Percentiles rank a stretch among this genome's conserved stretches.
Evolutionary conservation across 2,329 filamentous ascomycete species (phyloP).

Genomic region (Thyridium curvatum): DNA sequence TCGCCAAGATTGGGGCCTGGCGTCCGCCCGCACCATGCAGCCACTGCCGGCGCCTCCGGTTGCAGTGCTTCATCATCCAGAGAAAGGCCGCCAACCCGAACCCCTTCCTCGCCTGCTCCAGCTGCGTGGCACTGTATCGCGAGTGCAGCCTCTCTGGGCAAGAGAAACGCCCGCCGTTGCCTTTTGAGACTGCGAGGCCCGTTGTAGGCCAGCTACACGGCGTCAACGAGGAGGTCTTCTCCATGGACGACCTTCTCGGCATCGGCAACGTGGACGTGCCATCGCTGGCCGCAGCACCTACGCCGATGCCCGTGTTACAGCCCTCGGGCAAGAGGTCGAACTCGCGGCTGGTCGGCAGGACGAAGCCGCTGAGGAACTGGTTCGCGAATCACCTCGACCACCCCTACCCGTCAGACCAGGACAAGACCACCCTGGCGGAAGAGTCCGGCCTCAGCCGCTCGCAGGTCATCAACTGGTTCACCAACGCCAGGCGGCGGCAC

Average conservation of each 20-base stretch:
- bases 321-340: constrained; percentile 22
- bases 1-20: constrained; percentile 31
- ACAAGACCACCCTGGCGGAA: constrained; percentile 30
- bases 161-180: constrained; percentile 34
- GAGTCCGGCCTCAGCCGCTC: constrained; percentile 38
- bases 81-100: constrained; percentile 41
- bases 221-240: constrained; percentile 29
- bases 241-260: background rate
- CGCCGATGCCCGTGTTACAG: background rate
- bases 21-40: constrained; percentile 34
- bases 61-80: constrained; percentile 42
- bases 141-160: constrained; percentile 41
- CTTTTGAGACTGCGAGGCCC: constrained; percentile 38
- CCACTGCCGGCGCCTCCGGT: constrained; percentile 34
- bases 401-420: constrained; percentile 41
- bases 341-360: constrained; percentile 36
- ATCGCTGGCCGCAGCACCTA: background rate
- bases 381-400: constrained; percentile 35
- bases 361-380: constrained; percentile 38
- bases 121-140: constrained; percentile 42
- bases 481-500: constrained; percentile 42
- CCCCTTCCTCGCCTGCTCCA: constrained; percentile 39
- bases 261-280: background rate
- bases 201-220: constrained; percentile 43
- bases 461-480: constrained; percentile 43